Evolutionary conservation across 768 basidiomycete species (phyloP), one percentile per base, ranked within the genome.

Genomic region (Atractiella rhizophila): DNA sequence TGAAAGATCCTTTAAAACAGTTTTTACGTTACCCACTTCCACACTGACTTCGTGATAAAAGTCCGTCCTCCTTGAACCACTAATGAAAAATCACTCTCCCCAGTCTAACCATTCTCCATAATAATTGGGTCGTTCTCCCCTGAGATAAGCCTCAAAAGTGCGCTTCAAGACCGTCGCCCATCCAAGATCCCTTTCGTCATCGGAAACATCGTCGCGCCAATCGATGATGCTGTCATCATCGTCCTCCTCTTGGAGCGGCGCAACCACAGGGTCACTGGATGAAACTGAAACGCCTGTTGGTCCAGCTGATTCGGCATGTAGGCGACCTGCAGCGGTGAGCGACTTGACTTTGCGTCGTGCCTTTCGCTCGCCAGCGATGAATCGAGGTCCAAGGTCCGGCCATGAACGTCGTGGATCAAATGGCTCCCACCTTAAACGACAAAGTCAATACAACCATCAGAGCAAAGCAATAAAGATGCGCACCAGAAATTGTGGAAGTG

Each of bases 131-230:
- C 67, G 62, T 61, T 98, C 88, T 13, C 76, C 80, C 31, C 88
- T 71, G 46, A 98, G 56, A 59, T 79, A 96, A 18, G 74, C 68
- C 61, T 98, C 91, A 55, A 91, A 94, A 31, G 81, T 83, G 55
- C 91, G 68, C 63, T 96, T 98, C 51, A 96, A 59, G 18, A 94
- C 85, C 11, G 83, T 78, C 20, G 77, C 70, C 91, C 91, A 98
- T 51, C 75, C 70, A 41, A 86, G 63, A 53, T 88, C 85, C 30
- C 73, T 68, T 55, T 69, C 68, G 59, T 85, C 80, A 44, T 73
- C 68, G 15, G 62, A 62, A 3, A 71, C 62, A 23, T 49, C 52
- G 31, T 57, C 56, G 27, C n/a, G n/a, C n/a, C n/a, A n/a, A n/a
- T n/a, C n/a, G n/a, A n/a, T n/a, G n/a, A n/a, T n/a, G n/a, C n/a